Evolutionary conservation across 179 eudicot species (phyloP).

Genomic region (Actinidia arguta): DNA sequence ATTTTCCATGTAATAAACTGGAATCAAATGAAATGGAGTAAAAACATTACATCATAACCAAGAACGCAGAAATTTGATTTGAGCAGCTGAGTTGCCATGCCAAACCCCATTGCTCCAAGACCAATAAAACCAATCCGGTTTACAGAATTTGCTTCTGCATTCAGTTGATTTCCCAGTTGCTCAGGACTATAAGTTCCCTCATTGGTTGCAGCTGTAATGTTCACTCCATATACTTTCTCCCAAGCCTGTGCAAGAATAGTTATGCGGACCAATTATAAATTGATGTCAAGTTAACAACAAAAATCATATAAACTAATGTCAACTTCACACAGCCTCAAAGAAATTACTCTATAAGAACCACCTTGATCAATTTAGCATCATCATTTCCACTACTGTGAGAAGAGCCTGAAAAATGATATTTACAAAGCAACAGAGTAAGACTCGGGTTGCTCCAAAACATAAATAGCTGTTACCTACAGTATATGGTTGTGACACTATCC

Average conservation of each 20-base stretch:
- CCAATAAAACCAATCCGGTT: constrained; percentile 89
- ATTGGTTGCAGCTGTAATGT: constrained; percentile 71
- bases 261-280: constrained; percentile 1
- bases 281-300: not conserved
- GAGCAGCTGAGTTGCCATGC: constrained; percentile 97
- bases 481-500: not conserved
- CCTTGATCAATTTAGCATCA: constrained; percentile 71
- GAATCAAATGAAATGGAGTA: not conserved
- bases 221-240: constrained; percentile 77
- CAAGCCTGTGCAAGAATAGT: constrained; percentile 58
- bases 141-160: constrained; percentile 48
- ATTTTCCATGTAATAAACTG: constrained; percentile 10
- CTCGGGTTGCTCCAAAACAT: constrained; percentile 9
- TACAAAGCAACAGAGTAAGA: constrained; percentile 15
- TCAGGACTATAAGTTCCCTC: constrained; percentile 78
- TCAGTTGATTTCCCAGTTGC: constrained; percentile 60
- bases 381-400: constrained; percentile 44
- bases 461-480: not conserved
- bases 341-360: constrained; percentile 22
- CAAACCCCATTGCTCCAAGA: constrained; percentile 99
- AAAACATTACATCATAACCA: constrained; percentile 79
- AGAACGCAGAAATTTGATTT: constrained; percentile 75
- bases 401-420: constrained; percentile 45
- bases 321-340: constrained; percentile 17
- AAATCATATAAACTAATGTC: constrained; percentile 4